Evolutionary conservation across 192 early-diverging fungal genomes (phyloP), one percentile per base, ranked within the genome.

Genomic region (Mortierella alpina): DNA sequence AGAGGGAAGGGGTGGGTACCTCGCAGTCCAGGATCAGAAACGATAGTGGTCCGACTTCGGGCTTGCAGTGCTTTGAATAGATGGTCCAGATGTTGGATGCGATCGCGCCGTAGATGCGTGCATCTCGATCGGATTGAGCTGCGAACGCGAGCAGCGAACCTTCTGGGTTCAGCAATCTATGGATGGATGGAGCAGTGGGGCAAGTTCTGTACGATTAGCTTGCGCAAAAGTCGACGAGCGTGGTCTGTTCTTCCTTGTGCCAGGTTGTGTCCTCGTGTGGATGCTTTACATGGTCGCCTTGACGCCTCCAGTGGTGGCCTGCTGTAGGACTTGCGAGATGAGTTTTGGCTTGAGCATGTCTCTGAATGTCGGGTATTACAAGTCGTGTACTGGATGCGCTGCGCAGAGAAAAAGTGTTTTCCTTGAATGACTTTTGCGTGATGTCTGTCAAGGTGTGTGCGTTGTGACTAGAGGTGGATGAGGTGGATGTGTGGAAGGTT

Each of bases 331-430:
- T 65, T 88, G 89, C 57, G 87, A 85, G 60, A 90, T 87, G n/a
- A 87, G 76, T 72, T 88, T 90, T 68, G 89, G 89, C 71, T 88
- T 90, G 39, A 90, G 82, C 89, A 90, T 90, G 60, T 23, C 40
- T 49, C 2, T 15, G 31, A 52, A 52, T 22, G 12, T 18, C 47
- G 13, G 23, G 51, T 46, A 17, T 56, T 22, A 57, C 10, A 39
- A 22, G 47, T 59, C 10, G 40, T 61, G 42, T 61, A n/a, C n/a
- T 14, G 14, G 7, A 15, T 2, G 14, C 40, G 55, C n/a, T n/a
- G 12, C 22, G 22, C 55, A 59, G 17, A 13, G 11, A 22, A 40
- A 59, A 59, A 59, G 42, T 20, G 53, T 54, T 54, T 54, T n/a
- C 50, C 17, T 1, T 57, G 55, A 57, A 23, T 23, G 14, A 5